Conservation (phyloP, 192 early-diverging fungal genomes). For the Rhizophagus prolifer region DNA sequence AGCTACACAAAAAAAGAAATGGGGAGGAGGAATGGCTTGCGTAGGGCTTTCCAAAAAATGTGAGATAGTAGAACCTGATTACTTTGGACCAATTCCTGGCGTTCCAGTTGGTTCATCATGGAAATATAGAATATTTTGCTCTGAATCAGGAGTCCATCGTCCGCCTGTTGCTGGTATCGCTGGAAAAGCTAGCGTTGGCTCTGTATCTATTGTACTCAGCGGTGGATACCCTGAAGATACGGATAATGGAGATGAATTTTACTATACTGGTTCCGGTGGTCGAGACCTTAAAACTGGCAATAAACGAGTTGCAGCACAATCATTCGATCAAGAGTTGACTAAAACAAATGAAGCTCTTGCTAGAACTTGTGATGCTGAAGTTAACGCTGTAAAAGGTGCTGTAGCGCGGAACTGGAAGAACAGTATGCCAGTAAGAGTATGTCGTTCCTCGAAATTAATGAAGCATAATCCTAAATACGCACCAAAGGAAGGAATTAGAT, state of each 20-base stretch:
- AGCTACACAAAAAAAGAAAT: slow-evolving; percentile 50
- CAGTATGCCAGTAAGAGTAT: slow-evolving; percentile 57
- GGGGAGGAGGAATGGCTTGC: slow-evolving; percentile 61
- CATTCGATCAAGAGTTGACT: slow-evolving; percentile 58
- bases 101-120: slow-evolving; percentile 58
- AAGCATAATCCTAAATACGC: slow-evolving; percentile 52
- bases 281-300: slow-evolving; percentile 49
- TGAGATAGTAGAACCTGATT: slow-evolving; percentile 10
- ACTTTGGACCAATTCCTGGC: slow-evolving; percentile 57
- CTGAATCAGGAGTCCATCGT: slow-evolving; percentile 57
- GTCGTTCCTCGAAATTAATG: slow-evolving; percentile 49
- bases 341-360: slow-evolving; percentile 60
- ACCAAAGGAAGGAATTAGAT: slow-evolving; percentile 54
- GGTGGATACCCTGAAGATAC: slow-evolving; percentile 66
- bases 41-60: slow-evolving; percentile 39
- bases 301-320: slow-evolving; percentile 52
- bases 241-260: slow-evolving; percentile 65
- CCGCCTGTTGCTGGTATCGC: slow-evolving; percentile 66
- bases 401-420: slow-evolving; percentile 52
- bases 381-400: slow-evolving; percentile 43
- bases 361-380: slow-evolving; percentile 51
- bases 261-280: slow-evolving; percentile 69
- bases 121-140: slow-evolving; percentile 48
- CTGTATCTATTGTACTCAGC: slow-evolving; percentile 61
- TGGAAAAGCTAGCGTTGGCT: slow-evolving; percentile 49